Evolutionary conservation across 805 yeast genomes (phyloP), one percentile per base, ranked within the genome.

Genomic region (Debaryomyces tyrocola): DNA sequence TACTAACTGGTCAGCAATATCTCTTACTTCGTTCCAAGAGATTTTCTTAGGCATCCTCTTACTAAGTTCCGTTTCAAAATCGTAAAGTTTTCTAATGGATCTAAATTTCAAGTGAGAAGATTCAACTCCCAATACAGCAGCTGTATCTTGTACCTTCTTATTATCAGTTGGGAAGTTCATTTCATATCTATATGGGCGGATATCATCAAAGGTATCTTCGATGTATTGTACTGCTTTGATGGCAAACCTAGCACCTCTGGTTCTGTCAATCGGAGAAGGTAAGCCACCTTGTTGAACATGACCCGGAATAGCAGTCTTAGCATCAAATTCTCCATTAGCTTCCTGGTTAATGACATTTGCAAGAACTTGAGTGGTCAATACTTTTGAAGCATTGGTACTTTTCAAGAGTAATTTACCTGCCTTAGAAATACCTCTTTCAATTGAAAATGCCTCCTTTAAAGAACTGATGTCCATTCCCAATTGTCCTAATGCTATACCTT

Each of bases 251-350:
- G 91, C 84, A 6, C 96, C 96, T 53, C 85, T 79, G 33, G 90
- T 84, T 66, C 98, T 83, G 65, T 94, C 99, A 74, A 91, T 87
- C 6, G 98, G 90, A 6, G 96, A 85, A 42, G 99, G 99, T 44
- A 83, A 80, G 49, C 91, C 94, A 64, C 99, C 99, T 71, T 94
- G 99, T 76, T 94, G 99, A 48, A 92, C 94, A 63, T 92, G 98
- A 27, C 99, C 99, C 21, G 99, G 99, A 49, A 91, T 82, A 12
- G 98, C 98, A 4, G 96, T 90, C 65, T 95, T 85, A 14, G 94
- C 86, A 59, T 91, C 97, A 63, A 88, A 94, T 54, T 76, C 77
- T 40, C 87, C 88, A 33, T 78, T 67, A 31, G 90, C 84, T 58
- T 89, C 91, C 60, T 86, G 87, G 50, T 83, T 82, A 57, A 92